Conservation (phyloP, 352 stramenopile species). For the Phytophthora sp. region DNA sequence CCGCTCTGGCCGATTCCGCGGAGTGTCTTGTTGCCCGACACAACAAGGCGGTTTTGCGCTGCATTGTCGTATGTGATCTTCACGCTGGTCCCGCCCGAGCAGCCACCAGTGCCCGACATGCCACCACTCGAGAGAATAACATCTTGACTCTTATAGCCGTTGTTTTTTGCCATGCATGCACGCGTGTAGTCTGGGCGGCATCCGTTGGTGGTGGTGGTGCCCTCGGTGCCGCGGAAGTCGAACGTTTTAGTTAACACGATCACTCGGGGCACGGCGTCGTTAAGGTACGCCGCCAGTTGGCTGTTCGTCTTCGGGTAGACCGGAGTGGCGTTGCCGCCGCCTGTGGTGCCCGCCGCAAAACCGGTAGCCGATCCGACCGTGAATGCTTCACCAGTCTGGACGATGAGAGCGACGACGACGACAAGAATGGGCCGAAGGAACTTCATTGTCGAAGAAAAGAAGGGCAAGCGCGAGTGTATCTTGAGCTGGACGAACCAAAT, state of each 20-base stretch:
- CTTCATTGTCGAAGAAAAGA: background rate
- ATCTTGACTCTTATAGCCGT: conserved; percentile 48
- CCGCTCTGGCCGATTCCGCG: conserved; percentile 38
- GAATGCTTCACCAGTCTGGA: background rate
- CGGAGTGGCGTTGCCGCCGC: background rate
- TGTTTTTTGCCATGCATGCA: conserved; percentile 38
- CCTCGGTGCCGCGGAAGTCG: conserved; percentile 47
- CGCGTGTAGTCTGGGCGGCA: conserved; percentile 44
- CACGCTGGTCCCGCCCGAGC: conserved; percentile 19
- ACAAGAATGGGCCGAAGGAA: conserved; percentile 2
- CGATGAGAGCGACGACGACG: background rate
- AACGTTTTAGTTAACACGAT: conserved; percentile 48
- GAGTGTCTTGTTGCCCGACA: conserved; percentile 49
- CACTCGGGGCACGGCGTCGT: conserved; percentile 29
- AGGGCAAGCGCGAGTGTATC: background rate
- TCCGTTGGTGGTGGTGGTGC: conserved; percentile 44
- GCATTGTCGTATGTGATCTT: conserved; percentile 29
- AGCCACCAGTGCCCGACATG: conserved; percentile 27
- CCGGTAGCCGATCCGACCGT: conserved; percentile 4
- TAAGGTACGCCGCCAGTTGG: conserved; percentile 40
- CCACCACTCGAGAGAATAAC: conserved; percentile 33
- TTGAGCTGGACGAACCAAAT: background rate
- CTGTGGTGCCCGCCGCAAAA: conserved; percentile 1
- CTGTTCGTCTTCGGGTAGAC: conserved; percentile 43
- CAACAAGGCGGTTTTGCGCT: conserved; percentile 26